Percentiles rank a stretch among this genome's conserved stretches.
Conservation (phyloP, 2,329 filamentous ascomycete genomes). For the Stachybotrys chlorohalonatus region DNA sequence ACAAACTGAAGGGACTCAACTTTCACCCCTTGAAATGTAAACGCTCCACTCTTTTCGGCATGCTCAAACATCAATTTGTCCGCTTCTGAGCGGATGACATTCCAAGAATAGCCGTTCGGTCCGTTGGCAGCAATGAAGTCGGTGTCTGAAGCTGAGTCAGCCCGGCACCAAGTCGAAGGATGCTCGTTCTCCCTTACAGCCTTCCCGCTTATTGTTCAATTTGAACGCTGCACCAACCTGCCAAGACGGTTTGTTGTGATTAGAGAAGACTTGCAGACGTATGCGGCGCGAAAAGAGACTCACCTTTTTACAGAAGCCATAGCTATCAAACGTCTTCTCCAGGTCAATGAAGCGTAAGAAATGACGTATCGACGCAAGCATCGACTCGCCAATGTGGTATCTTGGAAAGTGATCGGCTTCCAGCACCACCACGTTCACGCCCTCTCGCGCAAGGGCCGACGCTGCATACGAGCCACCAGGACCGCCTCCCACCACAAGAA, state of each 20-base stretch:
- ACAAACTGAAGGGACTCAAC: conserved; percentile 20
- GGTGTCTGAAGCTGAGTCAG: conserved; percentile 18
- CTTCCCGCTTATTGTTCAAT: conserved; percentile 22
- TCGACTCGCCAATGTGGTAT: conserved; percentile 29
- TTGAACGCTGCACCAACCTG: conserved; percentile 28
- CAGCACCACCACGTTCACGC: conserved; percentile 31
- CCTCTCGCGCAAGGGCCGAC: conserved; percentile 31
- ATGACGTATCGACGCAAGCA: conserved; percentile 28
- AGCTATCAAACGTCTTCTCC: conserved; percentile 24
- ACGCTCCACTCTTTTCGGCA: conserved; percentile 27
- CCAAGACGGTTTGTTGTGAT: too few relatives aligned
- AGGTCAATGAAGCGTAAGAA: conserved; percentile 35
- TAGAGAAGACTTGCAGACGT: too few relatives aligned
- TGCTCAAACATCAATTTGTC: conserved; percentile 35
- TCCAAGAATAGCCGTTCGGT: conserved; percentile 30
- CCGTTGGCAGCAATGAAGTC: conserved; percentile 32
- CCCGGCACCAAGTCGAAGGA: neutral
- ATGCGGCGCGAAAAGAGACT: neutral
- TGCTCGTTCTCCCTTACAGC: conserved; percentile 15
- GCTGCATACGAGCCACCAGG: conserved; percentile 37
- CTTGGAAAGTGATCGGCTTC: conserved; percentile 33
- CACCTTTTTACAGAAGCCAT: conserved; percentile 31
- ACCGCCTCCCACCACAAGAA: conserved; percentile 34
- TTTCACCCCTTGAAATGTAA: conserved; percentile 26
- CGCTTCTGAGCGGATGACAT: conserved; percentile 34